Base-by-base conservation (phyloP, 176 grass and related monocot genomes). In the Phragmites australis region DNA sequence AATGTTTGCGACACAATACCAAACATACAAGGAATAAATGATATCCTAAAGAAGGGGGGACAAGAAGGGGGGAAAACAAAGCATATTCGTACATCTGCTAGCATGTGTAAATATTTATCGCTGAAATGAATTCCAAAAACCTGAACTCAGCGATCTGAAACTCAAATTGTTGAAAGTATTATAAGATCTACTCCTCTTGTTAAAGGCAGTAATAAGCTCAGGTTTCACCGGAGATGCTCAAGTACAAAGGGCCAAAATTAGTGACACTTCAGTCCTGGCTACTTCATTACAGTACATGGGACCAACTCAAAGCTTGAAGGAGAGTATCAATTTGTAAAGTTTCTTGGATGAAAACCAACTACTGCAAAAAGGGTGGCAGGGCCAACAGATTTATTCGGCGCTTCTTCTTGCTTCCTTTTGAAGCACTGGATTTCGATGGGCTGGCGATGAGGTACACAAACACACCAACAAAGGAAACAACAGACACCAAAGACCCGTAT, bases 321-420 rank as follows among this genome's bases (percentile, higher is more conserved):
- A n/a, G 40, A 82, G 30, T 49, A 74, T 3, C 34, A 82, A 9
- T 61, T 61, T 47, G 21, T 47, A 70, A 70, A 70, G 22, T 18
- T 57, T 56, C 52, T 61, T 70, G 21, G 45, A 61, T 12, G 22
- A 21, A 77, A 60, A 62, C n/a, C 43, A 78, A 58, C 44, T 61
- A 52, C 43, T 41, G 50, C 29, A 60, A 78, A 77, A 76, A 29
- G 4, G n/a, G 14, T 4, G 15, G 27, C 6, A 62, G 0, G 0
- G 41, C n/a, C 52, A 45, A 65, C 10, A 23, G 67, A 27, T 76
- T 88, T 75, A 92, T 71, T 90, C 78, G 92, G 22, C 93, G 82
- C 53, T 74, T 92, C 82, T 92, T 96, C 90, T 92, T 95, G 82
- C 81, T 65, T 76, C 87, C 80, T 77, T 87, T 89, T 16, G 32